Evolutionary conservation across 805 yeast genomes (phyloP).

Genomic region (Candida hungchunana): DNA sequence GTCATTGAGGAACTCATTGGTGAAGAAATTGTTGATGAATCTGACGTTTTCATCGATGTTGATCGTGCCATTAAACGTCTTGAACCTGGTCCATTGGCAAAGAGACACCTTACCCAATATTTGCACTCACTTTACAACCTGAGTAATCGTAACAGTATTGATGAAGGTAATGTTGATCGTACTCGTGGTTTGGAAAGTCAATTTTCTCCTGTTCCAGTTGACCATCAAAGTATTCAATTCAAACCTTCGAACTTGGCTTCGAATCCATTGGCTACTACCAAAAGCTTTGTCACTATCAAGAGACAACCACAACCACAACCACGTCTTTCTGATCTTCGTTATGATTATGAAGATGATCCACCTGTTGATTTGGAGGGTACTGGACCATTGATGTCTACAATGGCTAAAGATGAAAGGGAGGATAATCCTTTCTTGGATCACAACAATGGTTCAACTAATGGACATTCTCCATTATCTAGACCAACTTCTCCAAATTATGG

Average conservation of each 20-base stretch:
- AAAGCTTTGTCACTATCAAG: slow-evolving; percentile 65
- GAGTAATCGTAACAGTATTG: slow-evolving; percentile 42
- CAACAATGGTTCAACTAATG: not conserved
- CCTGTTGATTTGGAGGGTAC: too few relatives aligned
- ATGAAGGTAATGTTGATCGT: slow-evolving; percentile 18
- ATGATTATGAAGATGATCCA: slow-evolving; percentile 19
- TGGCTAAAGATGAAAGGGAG: slow-evolving; percentile 1
- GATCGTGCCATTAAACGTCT: slow-evolving; percentile 79
- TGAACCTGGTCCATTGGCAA: slow-evolving; percentile 71
- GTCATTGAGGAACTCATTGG: slow-evolving; percentile 98
- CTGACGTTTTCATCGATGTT: slow-evolving; percentile 89
- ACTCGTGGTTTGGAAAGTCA: slow-evolving; percentile 1
- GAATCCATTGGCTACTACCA: slow-evolving; percentile 63
- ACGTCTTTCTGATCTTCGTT: slow-evolving; percentile 11
- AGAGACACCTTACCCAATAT: slow-evolving; percentile 64
- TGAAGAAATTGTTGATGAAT: slow-evolving; percentile 95
- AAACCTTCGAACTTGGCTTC: slow-evolving; percentile 54
- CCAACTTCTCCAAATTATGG: slow-evolving; percentile 24
- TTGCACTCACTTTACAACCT: slow-evolving; percentile 55
- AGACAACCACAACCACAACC: slow-evolving; percentile 39
- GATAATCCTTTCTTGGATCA: slow-evolving; percentile 3
- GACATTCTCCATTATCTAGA: slow-evolving; percentile 9
- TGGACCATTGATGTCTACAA: too few relatives aligned
- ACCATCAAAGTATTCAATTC: slow-evolving; percentile 16
- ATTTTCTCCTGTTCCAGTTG: not conserved